These are phyloP conservation scores for Psophocarpus tetragonolobus DNA, from an alignment of 306 rosid genomes.

Conservation along the genomic window DNA sequence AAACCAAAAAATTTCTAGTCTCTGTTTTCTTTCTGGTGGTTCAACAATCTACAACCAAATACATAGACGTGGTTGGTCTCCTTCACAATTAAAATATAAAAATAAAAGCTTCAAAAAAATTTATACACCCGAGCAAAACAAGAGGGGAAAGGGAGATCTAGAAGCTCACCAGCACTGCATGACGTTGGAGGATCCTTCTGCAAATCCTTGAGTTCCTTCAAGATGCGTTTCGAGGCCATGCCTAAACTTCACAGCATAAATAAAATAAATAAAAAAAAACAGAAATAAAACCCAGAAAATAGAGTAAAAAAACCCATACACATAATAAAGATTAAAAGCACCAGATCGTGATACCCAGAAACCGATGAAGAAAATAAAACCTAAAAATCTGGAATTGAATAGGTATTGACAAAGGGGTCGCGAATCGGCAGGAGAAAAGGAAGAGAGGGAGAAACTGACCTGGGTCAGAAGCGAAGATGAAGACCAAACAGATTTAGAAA, in stretches of 20 bases:
- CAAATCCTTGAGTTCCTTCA: conserved; percentile 90
- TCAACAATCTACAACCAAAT: background rate
- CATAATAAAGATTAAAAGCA: conserved; percentile 3
- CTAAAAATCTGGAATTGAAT: background rate
- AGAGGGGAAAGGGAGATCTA: background rate
- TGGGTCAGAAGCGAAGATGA: background rate
- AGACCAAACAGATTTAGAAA: background rate
- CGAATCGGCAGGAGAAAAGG: too few relatives aligned
- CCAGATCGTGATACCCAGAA: conserved; percentile 38
- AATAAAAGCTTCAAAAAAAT: background rate
- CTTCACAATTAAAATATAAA: background rate
- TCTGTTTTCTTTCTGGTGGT: background rate
- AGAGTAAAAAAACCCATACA: background rate
- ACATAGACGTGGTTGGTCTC: background rate
- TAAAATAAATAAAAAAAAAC: background rate
- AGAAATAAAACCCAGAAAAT: background rate
- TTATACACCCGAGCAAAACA: background rate
- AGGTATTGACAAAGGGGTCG: background rate
- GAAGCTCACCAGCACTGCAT: conserved; percentile 77
- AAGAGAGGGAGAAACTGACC: conserved; percentile 1
- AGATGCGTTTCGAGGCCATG: conserved; percentile 88
- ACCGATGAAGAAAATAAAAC: background rate
- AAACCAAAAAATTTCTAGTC: background rate
- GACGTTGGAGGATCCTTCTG: conserved; percentile 93
- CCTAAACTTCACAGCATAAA: background rate